Evolutionary conservation across 768 basidiomycete species (phyloP).

Genomic region (Pluteus cervinus): DNA sequence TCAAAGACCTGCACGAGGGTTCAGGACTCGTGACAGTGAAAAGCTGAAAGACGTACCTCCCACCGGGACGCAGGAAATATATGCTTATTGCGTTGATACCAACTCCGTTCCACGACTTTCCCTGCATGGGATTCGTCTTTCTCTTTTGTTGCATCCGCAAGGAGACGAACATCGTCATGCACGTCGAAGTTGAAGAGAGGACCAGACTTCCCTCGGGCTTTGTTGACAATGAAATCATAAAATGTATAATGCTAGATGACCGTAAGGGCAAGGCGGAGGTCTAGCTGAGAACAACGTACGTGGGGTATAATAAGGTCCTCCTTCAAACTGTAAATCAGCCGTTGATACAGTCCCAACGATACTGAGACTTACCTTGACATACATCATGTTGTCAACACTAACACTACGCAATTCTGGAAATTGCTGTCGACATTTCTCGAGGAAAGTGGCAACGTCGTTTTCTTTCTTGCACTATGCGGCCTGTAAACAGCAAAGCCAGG

Average conservation of each 20-base stretch:
- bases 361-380: slow-evolving; percentile 69
- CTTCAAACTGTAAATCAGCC: slow-evolving; percentile 28
- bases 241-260: slow-evolving; percentile 87
- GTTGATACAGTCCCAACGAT: slow-evolving; percentile 5
- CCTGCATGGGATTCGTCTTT: slow-evolving; percentile 99
- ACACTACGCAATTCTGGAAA: slow-evolving; percentile 89
- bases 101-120: slow-evolving; percentile 95
- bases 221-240: slow-evolving; percentile 98
- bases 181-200: slow-evolving; percentile 99
- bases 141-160: slow-evolving; percentile 92
- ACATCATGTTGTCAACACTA: slow-evolving; percentile 96
- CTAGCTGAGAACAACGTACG: slow-evolving; percentile 36
- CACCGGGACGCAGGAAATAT: slow-evolving; percentile 96
- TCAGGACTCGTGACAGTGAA: background rate
- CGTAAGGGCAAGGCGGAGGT: slow-evolving; percentile 6
- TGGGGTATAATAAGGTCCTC: slow-evolving; percentile 98
- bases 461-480: slow-evolving; percentile 88
- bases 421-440: slow-evolving; percentile 90
- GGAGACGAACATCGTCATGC: slow-evolving; percentile 93
- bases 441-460: slow-evolving; percentile 77
- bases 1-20: slow-evolving; percentile 68
- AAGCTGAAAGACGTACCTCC: slow-evolving; percentile 59
- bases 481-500: background rate
- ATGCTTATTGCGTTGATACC: slow-evolving; percentile 95
- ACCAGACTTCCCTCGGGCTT: slow-evolving; percentile 96